phyloP scores from a whole-genome alignment of 73 alveolate species.

The Effrenium voratum region DNA sequence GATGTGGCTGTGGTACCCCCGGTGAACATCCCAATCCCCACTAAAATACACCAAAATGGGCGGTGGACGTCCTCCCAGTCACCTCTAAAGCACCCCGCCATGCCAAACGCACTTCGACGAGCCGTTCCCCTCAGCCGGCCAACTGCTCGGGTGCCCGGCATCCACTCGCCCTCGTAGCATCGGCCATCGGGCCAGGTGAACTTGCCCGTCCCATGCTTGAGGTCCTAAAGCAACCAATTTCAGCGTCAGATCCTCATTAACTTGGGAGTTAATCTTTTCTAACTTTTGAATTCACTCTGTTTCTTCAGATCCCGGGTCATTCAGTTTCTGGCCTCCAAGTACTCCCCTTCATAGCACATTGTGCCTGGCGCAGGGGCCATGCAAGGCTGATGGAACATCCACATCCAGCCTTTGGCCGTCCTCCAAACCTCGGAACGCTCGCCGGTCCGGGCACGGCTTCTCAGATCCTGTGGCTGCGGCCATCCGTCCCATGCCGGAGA shows the following conservation, averaged over 20 bases:
- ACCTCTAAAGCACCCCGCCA: too few relatives aligned
- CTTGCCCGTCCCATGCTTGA: conserved; percentile 84
- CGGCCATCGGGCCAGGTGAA: conserved; percentile 84
- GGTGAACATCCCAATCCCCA: too few relatives aligned
- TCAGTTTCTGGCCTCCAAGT: conserved; percentile 8
- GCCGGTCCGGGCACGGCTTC: background rate
- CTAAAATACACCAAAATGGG: too few relatives aligned
- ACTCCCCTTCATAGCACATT: conserved; percentile 70
- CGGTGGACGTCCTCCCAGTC: too few relatives aligned
- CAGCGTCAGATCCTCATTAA: too few relatives aligned
- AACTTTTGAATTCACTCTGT: too few relatives aligned
- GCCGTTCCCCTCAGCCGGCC: too few relatives aligned
- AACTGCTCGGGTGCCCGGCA: background rate
- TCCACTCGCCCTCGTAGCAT: conserved; percentile 73
- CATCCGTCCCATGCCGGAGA: conserved; percentile 66
- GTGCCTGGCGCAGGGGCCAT: background rate
- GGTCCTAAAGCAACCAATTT: too few relatives aligned
- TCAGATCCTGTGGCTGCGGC: background rate
- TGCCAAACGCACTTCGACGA: too few relatives aligned
- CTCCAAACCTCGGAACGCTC: conserved; percentile 31
- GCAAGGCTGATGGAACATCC: background rate
- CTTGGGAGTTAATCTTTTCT: too few relatives aligned
- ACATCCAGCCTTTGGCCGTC: conserved; percentile 47
- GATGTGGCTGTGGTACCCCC: too few relatives aligned
- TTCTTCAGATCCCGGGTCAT: too few relatives aligned